Conservation (phyloP, 371 early-diverging fungal genomes). For the Gilbertella persicaria region DNA sequence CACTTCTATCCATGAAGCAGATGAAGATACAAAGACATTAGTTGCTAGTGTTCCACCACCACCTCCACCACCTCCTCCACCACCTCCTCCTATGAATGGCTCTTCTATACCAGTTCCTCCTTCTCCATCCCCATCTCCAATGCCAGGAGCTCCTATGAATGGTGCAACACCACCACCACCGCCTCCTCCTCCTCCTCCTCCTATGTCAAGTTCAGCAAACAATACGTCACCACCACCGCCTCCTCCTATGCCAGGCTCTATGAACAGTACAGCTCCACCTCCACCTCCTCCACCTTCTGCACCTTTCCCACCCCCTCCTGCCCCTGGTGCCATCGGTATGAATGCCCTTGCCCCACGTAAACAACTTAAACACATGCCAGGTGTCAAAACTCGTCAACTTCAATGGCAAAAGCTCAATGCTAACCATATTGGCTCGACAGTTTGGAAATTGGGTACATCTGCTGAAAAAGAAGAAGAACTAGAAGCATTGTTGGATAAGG, state of each 20-base stretch:
- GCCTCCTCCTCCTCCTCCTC: slow-evolving; percentile 4
- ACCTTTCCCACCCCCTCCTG: slow-evolving; percentile 18
- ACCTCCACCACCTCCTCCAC: slow-evolving; percentile 40
- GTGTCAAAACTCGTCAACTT: slow-evolving; percentile 74
- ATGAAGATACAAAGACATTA: slow-evolving; percentile 3
- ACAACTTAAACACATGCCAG: slow-evolving; percentile 63
- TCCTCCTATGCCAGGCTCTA: not conserved
- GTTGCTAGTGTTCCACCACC: slow-evolving; percentile 1
- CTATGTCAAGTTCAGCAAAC: not conserved
- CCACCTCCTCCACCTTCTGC: slow-evolving; percentile 9
- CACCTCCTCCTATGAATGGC: slow-evolving; percentile 15
- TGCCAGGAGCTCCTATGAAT: slow-evolving; percentile 31
- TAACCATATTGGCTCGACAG: slow-evolving; percentile 54
- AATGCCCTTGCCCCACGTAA: slow-evolving; percentile 48
- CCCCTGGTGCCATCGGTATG: not conserved
- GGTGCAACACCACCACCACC: slow-evolving; percentile 10
- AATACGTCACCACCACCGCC: slow-evolving; percentile 13
- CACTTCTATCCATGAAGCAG: slow-evolving; percentile 12
- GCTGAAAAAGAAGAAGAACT: slow-evolving; percentile 48
- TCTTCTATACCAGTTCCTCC: not conserved
- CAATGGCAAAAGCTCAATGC: slow-evolving; percentile 87
- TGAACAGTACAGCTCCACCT: not conserved
- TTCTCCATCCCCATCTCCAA: slow-evolving; percentile 29
- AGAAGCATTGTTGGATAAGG: slow-evolving; percentile 44
- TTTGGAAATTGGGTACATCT: slow-evolving; percentile 45